Base-by-base conservation (phyloP, 2,329 filamentous ascomycete species). In the Talaromyces sp. region DNA sequence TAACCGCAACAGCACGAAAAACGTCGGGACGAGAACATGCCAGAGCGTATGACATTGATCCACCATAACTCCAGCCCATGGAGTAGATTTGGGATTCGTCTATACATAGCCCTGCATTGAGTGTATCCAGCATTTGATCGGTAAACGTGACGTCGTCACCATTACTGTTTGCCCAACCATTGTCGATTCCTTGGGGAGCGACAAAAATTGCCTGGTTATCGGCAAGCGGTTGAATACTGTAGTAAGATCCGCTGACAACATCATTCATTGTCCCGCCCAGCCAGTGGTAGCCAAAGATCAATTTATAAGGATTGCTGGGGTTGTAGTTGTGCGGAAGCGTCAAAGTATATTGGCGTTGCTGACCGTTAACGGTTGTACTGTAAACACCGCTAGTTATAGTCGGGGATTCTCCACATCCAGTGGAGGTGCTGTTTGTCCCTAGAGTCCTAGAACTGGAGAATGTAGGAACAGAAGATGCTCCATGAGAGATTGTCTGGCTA, bases 231-330 rank as follows among this genome's bases (percentile, higher is more conserved):
- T 58, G 17, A 12, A 58, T 41, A 19, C 56, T 32, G 14, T 58
- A 58, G 17, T 58, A 58, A 17, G 56, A 58, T 52, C 56, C 56
- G 24, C 48, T 41, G 7, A 58, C 46, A 19, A 58, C 56, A 43
- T 58, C 24, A 14, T 53, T 24, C 56, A 58, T 58, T 0, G 56
- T 53, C 17, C 56, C 56, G 14, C 48, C 31, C 3, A 53, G 35
- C 56, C 56, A 58, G 48, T 58, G 56, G 11, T 53, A 58, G 7
- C 56, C 56, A n/a, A 58, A 58, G 3, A 58, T 58, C 31, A 58
- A 53, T 17, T 58, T 38, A 26, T 58, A 58, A 6, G 46, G 29
- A n/a, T 53, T 31, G 26, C 19, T 58, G 19, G 56, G 56, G 9
- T 52, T 41, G 32, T 58, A 58, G 31, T 38, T 21, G 3, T 29